Conservation (phyloP, 306 rosid genomes). For the Crotalaria pallida region DNA sequence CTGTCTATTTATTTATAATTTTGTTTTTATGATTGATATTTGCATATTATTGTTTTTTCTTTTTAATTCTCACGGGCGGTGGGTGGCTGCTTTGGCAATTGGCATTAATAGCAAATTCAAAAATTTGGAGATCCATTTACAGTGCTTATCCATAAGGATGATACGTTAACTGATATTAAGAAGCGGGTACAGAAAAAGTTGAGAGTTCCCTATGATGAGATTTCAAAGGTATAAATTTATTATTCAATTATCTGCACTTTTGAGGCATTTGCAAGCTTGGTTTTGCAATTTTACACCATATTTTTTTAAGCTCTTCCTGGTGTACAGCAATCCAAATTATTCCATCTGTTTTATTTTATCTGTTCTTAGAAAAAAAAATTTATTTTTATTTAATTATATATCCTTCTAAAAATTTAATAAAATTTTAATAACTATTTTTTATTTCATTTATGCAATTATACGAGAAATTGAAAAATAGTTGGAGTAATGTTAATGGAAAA, state of each 20-base stretch:
- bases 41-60: not conserved
- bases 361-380: no score
- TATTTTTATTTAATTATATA: no score
- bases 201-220: conserved; percentile 79
- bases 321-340: no score
- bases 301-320: no score
- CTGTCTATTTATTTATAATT: not conserved
- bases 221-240: conserved; percentile 50
- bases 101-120: conserved; percentile 61
- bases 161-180: conserved; percentile 75
- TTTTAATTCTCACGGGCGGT: not conserved
- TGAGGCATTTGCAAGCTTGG: not conserved
- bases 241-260: not conserved
- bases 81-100: not conserved
- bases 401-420: no score
- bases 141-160: conserved; percentile 72
- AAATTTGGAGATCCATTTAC: conserved; percentile 92
- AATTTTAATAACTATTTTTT: no score
- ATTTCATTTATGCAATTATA: no score
- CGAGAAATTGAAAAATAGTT: no score
- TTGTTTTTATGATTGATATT: not conserved
- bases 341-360: no score
- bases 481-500: no score
- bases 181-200: conserved; percentile 72
- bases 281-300: not conserved